Percentiles rank a stretch among this genome's conserved stretches.
Evolutionary conservation across 108 stramenopile genomes (phyloP).

Genomic region (Nannochloropsis salina): DNA sequence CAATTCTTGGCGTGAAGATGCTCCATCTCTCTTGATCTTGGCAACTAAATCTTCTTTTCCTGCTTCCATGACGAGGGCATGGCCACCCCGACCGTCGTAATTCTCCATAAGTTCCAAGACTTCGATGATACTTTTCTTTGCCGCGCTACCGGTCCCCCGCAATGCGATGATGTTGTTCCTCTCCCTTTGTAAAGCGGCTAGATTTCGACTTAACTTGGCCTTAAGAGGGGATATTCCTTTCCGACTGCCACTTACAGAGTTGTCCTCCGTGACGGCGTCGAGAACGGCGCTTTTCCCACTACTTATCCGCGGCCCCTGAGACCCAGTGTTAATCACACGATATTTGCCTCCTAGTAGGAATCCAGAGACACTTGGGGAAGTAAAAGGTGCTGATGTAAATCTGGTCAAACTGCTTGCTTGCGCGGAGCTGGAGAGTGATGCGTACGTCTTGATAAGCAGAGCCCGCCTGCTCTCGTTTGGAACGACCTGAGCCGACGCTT

Average conservation of each 20-base stretch:
- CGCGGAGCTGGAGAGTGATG: constrained; percentile 7
- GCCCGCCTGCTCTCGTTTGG: neutral
- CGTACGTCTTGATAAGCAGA: neutral
- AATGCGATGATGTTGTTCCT: neutral
- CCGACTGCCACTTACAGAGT: neutral
- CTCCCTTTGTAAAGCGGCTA: constrained; percentile 16
- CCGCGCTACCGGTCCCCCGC: neutral
- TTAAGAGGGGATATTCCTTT: neutral
- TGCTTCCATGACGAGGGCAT: constrained; percentile 8
- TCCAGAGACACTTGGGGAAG: neutral
- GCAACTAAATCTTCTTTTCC: neutral
- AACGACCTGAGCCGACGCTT: neutral
- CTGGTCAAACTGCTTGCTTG: neutral
- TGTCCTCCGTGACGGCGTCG: neutral
- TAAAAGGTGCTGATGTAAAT: neutral
- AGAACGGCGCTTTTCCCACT: constrained; percentile 17
- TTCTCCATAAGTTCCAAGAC: neutral
- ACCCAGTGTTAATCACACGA: neutral
- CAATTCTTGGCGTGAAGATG: neutral
- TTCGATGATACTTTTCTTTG: constrained; percentile 10
- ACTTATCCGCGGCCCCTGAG: neutral
- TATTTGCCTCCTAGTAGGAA: neutral
- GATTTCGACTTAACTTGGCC: neutral
- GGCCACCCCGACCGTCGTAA: constrained; percentile 11
- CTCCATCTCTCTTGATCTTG: neutral